These are phyloP conservation scores for Cladophialophora psammophila DNA, from an alignment of 2,329 filamentous ascomycete species.

Conservation along the genomic window DNA sequence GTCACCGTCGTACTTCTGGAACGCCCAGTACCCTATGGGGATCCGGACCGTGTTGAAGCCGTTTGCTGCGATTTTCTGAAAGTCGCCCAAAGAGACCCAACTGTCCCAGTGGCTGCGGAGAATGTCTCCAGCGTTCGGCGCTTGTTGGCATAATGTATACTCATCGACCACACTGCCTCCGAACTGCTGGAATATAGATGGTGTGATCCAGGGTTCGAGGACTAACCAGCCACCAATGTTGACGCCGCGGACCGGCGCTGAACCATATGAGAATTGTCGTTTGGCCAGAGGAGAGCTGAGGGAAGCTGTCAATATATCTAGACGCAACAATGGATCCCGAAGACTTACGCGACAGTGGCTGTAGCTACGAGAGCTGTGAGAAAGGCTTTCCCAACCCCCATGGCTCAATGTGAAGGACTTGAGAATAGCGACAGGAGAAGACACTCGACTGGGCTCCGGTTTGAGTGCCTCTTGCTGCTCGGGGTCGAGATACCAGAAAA, in stretches of 20 bases:
- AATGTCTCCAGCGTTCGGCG: constrained; percentile 58
- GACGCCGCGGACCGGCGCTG: constrained; percentile 57
- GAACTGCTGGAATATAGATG: constrained; percentile 63
- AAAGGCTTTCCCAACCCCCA: constrained; percentile 28
- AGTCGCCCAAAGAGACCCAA: constrained; percentile 64
- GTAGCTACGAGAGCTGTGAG: constrained; percentile 31
- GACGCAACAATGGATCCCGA: neutral
- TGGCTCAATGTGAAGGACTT: constrained; percentile 9
- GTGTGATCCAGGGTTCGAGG: constrained; percentile 70
- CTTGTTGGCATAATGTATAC: constrained; percentile 59
- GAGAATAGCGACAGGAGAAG: neutral
- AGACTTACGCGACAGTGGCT: constrained; percentile 32
- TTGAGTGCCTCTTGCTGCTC: neutral
- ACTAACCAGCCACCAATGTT: constrained; percentile 72
- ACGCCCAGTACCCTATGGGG: constrained; percentile 71
- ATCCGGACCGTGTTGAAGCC: constrained; percentile 69
- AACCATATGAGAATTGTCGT: constrained; percentile 36
- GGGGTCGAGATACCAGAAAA: neutral
- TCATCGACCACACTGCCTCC: constrained; percentile 63
- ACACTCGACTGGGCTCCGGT: neutral
- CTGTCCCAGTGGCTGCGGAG: constrained; percentile 66
- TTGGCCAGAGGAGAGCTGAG: constrained; percentile 34
- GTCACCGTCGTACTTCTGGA: constrained; percentile 61
- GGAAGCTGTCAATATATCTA: neutral
- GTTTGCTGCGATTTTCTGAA: constrained; percentile 59